phyloP scores from a whole-genome alignment of 2,329 filamentous ascomycete species.

The Scedosporium dehoogii region DNA sequence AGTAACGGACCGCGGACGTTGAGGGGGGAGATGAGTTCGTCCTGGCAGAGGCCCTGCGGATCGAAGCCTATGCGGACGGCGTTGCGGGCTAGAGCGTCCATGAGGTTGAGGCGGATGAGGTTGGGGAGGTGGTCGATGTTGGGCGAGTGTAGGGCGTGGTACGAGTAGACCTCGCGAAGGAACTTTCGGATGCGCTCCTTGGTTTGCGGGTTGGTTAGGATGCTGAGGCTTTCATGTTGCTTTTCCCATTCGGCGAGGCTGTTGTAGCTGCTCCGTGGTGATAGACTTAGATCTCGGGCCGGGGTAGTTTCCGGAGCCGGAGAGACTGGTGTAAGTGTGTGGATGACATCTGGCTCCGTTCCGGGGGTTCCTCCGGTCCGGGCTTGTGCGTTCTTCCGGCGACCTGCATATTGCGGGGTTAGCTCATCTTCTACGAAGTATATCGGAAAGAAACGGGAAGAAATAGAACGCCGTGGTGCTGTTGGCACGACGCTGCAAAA shows the following conservation, averaged over 20 bases:
- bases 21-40: conserved; percentile 8
- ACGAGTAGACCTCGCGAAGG: conserved; percentile 3
- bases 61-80: conserved; percentile 8
- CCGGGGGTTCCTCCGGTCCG: neutral
- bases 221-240: neutral
- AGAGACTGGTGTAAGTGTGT: neutral
- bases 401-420: neutral
- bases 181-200: neutral
- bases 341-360: neutral
- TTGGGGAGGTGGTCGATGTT: conserved; percentile 5
- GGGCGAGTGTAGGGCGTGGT: conserved; percentile 6
- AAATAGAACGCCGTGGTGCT: neutral
- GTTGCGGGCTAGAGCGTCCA: conserved; percentile 10
- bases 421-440: neutral
- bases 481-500: neutral
- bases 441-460: neutral
- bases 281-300: neutral
- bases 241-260: neutral
- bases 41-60: conserved; percentile 8
- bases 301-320: neutral
- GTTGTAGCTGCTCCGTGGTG: neutral
- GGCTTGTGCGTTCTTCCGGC: neutral
- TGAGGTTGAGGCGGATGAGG: conserved; percentile 10
- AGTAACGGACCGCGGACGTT: neutral
- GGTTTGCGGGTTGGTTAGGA: neutral